Conservation (phyloP, 2,329 filamentous ascomycete genomes). For the Pleomassaria siparia region DNA sequence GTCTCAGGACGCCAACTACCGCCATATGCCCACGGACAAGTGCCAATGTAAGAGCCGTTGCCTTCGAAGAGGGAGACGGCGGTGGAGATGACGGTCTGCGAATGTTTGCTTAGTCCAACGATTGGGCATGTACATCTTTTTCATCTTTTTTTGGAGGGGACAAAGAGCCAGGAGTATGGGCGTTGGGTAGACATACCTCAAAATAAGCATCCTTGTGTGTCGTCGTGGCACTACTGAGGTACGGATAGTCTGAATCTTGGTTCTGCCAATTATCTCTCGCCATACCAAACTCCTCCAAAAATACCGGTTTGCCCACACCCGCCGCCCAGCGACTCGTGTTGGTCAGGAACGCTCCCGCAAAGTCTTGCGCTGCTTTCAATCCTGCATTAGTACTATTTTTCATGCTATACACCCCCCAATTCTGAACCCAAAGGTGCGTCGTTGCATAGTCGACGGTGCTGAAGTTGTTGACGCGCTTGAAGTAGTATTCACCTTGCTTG, state of each 20-base stretch:
- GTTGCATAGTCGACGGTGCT: slow-evolving; percentile 43
- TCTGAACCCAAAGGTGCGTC: slow-evolving; percentile 45
- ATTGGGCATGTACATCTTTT: background rate
- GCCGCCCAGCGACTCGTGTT: slow-evolving; percentile 38
- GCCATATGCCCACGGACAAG: slow-evolving; percentile 45
- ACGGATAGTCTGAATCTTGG: slow-evolving; percentile 38
- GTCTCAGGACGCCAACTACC: slow-evolving; percentile 43
- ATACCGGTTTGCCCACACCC: slow-evolving; percentile 43
- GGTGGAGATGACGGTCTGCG: slow-evolving; percentile 37
- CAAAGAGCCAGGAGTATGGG: no score
- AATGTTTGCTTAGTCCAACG: background rate
- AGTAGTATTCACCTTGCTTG: slow-evolving; percentile 45
- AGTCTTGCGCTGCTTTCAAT: slow-evolving; percentile 37
- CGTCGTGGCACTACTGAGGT: slow-evolving; percentile 38
- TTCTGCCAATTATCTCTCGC: slow-evolving; percentile 46
- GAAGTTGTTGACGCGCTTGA: slow-evolving; percentile 42
- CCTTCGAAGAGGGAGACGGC: slow-evolving; percentile 39
- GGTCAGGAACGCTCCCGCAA: slow-evolving; percentile 36
- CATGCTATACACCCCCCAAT: slow-evolving; percentile 46
- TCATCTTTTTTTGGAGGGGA: no score
- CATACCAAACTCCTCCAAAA: slow-evolving; percentile 46
- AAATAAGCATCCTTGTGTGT: slow-evolving; percentile 45
- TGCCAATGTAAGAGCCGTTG: slow-evolving; percentile 41
- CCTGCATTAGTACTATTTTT: slow-evolving; percentile 35
- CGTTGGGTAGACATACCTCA: slow-evolving; percentile 13